Conservation (phyloP, 139 green algal species). For the Picochlorum sp. region DNA sequence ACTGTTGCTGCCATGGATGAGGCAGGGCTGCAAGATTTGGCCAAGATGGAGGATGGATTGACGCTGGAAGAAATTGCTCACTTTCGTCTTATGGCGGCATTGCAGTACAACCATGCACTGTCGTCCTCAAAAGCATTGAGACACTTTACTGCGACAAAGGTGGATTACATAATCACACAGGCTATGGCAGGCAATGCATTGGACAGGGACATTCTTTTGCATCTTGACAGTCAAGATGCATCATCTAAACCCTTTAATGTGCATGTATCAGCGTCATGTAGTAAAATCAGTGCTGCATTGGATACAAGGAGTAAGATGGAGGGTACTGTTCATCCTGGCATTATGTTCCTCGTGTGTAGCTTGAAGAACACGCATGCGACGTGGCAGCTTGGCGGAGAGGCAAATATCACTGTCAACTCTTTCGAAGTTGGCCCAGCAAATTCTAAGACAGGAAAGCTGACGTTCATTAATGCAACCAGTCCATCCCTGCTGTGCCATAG, state of each 20-base stretch:
- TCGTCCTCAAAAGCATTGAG: neutral
- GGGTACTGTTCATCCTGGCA: neutral
- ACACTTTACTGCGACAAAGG: conserved; percentile 24
- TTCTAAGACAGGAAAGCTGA: neutral
- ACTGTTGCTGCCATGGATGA: conserved; percentile 16
- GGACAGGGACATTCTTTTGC: conserved; percentile 16
- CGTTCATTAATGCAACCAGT: conserved; percentile 7
- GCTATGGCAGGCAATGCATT: neutral
- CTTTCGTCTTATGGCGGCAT: conserved; percentile 35
- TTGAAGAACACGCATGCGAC: conserved; percentile 6
- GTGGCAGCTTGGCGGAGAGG: neutral
- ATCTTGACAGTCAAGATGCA: conserved; percentile 13
- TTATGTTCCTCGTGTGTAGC: conserved; percentile 19
- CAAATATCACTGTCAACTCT: conserved; percentile 5
- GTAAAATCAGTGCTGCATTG: conserved; percentile 37
- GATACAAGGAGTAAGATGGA: conserved; percentile 10
- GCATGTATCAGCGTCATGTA: conserved; percentile 20
- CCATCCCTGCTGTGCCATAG: conserved; percentile 20
- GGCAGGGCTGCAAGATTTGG: conserved; percentile 8
- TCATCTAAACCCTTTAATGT: neutral
- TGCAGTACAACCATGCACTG: conserved; percentile 27
- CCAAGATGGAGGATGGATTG: conserved; percentile 23
- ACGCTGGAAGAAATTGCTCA: conserved; percentile 41
- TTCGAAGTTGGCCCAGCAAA: neutral
- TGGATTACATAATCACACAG: conserved; percentile 28